Conservation (phyloP, 495 filamentous ascomycete species). For the Trichoderma parareesei region DNA sequence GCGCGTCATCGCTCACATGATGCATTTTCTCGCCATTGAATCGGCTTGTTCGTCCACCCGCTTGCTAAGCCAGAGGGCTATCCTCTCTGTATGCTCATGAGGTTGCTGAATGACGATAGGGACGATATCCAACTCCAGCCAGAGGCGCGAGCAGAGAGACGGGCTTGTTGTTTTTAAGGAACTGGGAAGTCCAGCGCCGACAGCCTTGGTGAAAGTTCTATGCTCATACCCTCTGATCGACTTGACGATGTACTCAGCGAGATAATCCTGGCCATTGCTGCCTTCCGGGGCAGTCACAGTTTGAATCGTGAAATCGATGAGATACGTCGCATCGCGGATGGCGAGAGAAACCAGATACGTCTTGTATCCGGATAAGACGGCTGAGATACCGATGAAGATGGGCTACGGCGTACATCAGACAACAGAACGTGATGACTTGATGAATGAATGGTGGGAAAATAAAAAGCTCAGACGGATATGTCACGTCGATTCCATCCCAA, state of each 20-base stretch:
- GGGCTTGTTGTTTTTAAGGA: slow-evolving; percentile 47
- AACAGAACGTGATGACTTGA: no score
- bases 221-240: slow-evolving; percentile 50
- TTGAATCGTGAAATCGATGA: slow-evolving; percentile 64
- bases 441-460: no score
- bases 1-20: slow-evolving; percentile 40
- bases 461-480: no score
- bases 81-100: slow-evolving; percentile 36
- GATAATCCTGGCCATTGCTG: slow-evolving; percentile 30
- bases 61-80: slow-evolving; percentile 44
- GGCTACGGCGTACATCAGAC: background rate
- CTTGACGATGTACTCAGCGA: slow-evolving; percentile 46
- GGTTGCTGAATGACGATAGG: slow-evolving; percentile 47
- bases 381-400: slow-evolving; percentile 46
- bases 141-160: slow-evolving; percentile 61
- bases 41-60: slow-evolving; percentile 78
- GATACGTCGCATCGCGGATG: slow-evolving; percentile 70
- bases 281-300: slow-evolving; percentile 35
- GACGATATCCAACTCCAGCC: slow-evolving; percentile 71
- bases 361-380: slow-evolving; percentile 39
- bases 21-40: slow-evolving; percentile 74
- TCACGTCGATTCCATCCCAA: background rate
- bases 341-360: slow-evolving; percentile 54
- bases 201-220: slow-evolving; percentile 57
- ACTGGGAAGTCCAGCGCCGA: slow-evolving; percentile 53